A percentile compares a stretch with the other conserved stretches of the same genome.
These are phyloP conservation scores for Geotrichum macrosporum DNA, from an alignment of 1,139 yeast species.

Conservation along the genomic window DNA sequence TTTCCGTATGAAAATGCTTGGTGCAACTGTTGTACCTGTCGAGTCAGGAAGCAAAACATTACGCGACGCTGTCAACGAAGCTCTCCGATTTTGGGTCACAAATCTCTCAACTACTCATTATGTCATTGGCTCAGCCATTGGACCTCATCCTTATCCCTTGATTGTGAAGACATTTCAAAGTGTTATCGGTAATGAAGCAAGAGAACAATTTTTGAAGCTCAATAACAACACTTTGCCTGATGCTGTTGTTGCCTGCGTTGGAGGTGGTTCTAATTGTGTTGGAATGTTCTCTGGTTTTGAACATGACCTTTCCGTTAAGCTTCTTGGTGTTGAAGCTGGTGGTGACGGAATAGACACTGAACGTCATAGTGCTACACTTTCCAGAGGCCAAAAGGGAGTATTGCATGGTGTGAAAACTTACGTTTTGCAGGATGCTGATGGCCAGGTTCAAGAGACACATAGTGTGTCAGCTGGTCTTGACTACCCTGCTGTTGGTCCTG, in stretches of 20 bases:
- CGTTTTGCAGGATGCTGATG: constrained; percentile 84
- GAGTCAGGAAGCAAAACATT: constrained; percentile 92
- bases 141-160: constrained; percentile 98
- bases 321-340: constrained; percentile 97
- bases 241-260: constrained; percentile 96
- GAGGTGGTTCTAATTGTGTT: constrained; percentile 96
- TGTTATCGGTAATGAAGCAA: constrained; percentile 92
- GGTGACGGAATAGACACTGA: constrained; percentile 92
- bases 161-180: constrained; percentile 97
- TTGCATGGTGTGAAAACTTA: constrained; percentile 97
- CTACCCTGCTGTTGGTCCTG: constrained; percentile 99
- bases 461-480: constrained; percentile 98
- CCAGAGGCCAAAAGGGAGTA: constrained; percentile 93
- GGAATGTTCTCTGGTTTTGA: constrained; percentile 96
- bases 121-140: constrained; percentile 96
- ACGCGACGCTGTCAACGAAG: constrained; percentile 97
- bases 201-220: constrained; percentile 75
- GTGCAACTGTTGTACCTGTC: constrained; percentile 92
- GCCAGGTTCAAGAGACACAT: constrained; percentile 96
- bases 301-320: constrained; percentile 65
- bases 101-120: constrained; percentile 82
- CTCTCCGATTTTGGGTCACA: constrained; percentile 93
- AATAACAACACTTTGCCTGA: constrained; percentile 84
- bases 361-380: constrained; percentile 86
- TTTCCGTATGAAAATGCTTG: constrained; percentile 92